Evolutionary conservation across 352 stramenopile genomes (phyloP).

Genomic region (Stramenopiles sp.): DNA sequence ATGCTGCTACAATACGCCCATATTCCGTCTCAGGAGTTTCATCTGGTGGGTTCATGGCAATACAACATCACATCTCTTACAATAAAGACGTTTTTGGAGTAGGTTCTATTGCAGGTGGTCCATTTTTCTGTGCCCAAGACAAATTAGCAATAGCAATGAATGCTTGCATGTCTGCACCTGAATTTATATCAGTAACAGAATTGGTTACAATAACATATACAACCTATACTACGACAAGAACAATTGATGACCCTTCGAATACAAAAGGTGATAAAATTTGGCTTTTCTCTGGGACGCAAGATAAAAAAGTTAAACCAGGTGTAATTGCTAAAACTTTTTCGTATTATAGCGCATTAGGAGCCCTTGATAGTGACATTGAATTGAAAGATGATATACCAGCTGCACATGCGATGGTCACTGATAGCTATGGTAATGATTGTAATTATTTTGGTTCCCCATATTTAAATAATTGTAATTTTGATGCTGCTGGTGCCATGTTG

Average conservation of each 20-base stretch:
- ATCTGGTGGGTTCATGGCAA: too few relatives aligned
- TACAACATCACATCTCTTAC: conserved; percentile 12
- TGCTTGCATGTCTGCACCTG: conserved; percentile 1
- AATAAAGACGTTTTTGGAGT: background rate
- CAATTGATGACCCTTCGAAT: conserved; percentile 1
- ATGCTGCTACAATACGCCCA: too few relatives aligned
- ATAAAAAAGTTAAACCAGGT: conserved; percentile 7
- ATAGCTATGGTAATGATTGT: conserved; percentile 9
- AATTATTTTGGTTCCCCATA: background rate
- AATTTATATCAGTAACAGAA: background rate
- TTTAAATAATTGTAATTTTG: conserved; percentile 9
- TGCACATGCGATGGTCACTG: conserved; percentile 4
- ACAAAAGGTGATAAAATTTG: background rate
- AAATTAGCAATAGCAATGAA: conserved; percentile 7
- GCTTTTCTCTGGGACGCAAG: background rate
- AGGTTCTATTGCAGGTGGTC: background rate
- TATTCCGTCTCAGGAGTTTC: too few relatives aligned
- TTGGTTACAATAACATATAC: background rate
- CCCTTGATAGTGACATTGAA: background rate
- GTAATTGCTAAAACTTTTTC: conserved; percentile 4
- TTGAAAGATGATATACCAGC: background rate
- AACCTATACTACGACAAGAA: background rate
- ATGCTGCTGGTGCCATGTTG: conserved; percentile 9
- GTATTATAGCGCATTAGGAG: background rate
- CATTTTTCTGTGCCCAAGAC: conserved; percentile 9